Evolutionary conservation across 495 filamentous ascomycete genomes (phyloP), one percentile per base, ranked within the genome.

Genomic region (Penicillium manginii): DNA sequence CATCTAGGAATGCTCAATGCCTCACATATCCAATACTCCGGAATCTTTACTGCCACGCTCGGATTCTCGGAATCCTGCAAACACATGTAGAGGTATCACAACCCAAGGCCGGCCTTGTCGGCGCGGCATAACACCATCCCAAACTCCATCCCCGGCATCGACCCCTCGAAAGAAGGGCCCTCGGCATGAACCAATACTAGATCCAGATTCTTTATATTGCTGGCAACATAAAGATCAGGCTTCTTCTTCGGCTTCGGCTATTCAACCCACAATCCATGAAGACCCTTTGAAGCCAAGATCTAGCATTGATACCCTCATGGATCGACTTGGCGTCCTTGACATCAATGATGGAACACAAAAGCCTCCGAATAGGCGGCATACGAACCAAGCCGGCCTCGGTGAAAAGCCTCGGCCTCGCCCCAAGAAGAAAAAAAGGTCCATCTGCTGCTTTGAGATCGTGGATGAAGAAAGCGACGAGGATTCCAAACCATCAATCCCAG

Each of bases 171-270:
- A 75, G 64, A 70, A 77, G 62, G 73, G 67, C 39, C 57, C 75
- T 50, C 67, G 72, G 47, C 64, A 78, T 49, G 68, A 76, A 15
- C 45, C 52, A 64, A 22, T 62, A n/a, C n/a, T n/a, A 55, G 77
- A 77, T 29, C 73, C 75, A 19, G 72, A 81, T 10, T 81, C 81
- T 29, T 85, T 83, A 54, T 98, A 91, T 69, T 98, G 94, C 80
- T 96, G 91, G 88, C 90, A 96, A 67, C 94, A 98, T 73, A 91
- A 91, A 63, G 91, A 96, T 58, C 94, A 98, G 71, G 91, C 91
- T 19, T 72, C 65, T 6, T 62, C 62, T 2, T 54, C 55, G 0
- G 17, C 22, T 23, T 50, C 59, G 52, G 53, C 17, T 33, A 52
- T 54, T 48, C 58, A 54, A 19, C 48, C 50, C 17, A 67, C 66